A percentile compares a stretch with the other conserved stretches of the same genome.
These are phyloP conservation scores for Cucumis cinereus DNA, from an alignment of 306 rosid species.

Conservation along the genomic window DNA sequence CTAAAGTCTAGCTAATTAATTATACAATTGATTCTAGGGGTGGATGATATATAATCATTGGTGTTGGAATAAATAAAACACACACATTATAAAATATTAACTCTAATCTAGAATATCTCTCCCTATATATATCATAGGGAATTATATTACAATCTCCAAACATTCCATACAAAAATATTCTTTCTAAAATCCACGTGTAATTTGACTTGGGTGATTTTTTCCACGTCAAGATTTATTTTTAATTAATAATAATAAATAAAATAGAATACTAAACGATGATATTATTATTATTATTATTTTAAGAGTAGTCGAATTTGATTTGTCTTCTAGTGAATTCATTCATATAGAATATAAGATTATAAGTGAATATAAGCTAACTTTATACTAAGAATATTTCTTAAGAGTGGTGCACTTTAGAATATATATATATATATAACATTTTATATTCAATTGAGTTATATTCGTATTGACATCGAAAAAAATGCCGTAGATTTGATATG, in stretches of 20 bases:
- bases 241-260: no score
- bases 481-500: fast-evolving
- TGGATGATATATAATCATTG: neutral
- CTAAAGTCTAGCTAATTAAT: neutral
- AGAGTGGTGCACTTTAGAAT: neutral
- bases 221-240: no score
- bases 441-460: no score
- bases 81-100: neutral
- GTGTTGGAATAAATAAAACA: neutral
- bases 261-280: no score
- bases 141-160: neutral
- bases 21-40: neutral
- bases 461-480: no score
- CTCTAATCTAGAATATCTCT: neutral
- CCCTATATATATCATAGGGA: neutral
- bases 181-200: no score
- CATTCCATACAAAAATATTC: neutral
- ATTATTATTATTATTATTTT: no score
- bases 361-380: neutral
- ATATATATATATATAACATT: no score
- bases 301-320: neutral
- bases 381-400: neutral
- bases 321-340: neutral
- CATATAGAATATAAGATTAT: neutral
- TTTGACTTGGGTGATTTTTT: no score